Percentiles rank a stretch among this genome's conserved stretches.
Conservation (phyloP, 23 red algal genomes). For the Gracilaria domingensis region DNA sequence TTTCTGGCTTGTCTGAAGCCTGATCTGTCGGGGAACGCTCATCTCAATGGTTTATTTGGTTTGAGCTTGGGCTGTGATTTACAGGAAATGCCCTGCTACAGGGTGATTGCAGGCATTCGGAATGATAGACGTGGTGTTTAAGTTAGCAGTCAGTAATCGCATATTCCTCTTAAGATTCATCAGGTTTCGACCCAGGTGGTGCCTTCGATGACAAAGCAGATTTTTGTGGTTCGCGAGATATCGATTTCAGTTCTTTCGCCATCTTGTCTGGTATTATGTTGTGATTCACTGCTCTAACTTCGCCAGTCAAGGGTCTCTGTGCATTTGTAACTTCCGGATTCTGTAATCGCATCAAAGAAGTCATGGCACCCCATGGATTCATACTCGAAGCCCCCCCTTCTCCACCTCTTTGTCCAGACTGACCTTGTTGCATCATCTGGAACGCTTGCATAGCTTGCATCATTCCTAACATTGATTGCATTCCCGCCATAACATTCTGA, state of each 20-base stretch:
- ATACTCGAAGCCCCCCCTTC: not conserved
- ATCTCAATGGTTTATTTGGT: not conserved
- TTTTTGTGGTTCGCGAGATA: not conserved
- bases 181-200: not conserved
- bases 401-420: not conserved
- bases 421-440: conserved; percentile 31
- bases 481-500: conserved; percentile 45
- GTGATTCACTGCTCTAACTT: not conserved
- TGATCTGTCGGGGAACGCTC: too few species aligned
- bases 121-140: not conserved
- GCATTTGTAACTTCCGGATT: not conserved
- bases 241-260: not conserved
- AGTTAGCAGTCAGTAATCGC: conserved; percentile 32
- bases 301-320: not conserved
- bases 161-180: not conserved
- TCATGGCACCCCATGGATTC: conserved; percentile 32
- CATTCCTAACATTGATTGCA: conserved; percentile 72
- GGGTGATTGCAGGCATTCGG: not conserved
- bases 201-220: not conserved
- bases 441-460: conserved; percentile 67
- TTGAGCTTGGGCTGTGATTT: not conserved
- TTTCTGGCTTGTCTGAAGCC: too few species aligned
- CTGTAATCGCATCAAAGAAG: conserved; percentile 15
- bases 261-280: not conserved
- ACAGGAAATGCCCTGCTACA: not conserved